phyloP scores from a whole-genome alignment of 805 yeast species.

The Teunomyces aglyptinius region DNA sequence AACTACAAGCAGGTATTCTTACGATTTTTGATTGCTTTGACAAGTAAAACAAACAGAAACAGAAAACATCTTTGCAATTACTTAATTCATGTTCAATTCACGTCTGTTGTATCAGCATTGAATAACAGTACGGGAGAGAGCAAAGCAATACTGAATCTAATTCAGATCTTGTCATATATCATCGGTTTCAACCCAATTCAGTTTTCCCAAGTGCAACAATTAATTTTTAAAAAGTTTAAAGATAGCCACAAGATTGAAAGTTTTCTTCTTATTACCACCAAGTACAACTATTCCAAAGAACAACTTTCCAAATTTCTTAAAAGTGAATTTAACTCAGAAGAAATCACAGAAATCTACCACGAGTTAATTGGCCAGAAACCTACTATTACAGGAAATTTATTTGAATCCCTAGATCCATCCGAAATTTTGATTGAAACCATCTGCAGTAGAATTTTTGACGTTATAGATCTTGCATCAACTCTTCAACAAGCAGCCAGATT shows the following conservation, averaged over 20 bases:
- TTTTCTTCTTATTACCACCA: neutral
- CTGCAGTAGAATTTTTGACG: neutral
- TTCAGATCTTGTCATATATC: neutral
- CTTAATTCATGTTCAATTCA: neutral
- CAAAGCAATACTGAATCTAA: neutral
- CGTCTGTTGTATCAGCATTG: neutral
- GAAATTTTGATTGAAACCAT: neutral
- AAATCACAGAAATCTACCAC: neutral
- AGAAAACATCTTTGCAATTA: neutral
- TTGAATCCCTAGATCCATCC: neutral
- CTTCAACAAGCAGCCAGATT: neutral
- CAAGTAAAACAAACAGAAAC: neutral
- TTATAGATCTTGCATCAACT: neutral
- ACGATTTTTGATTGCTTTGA: neutral
- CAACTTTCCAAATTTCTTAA: neutral
- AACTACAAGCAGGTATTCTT: neutral
- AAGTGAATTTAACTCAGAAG: neutral
- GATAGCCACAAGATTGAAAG: neutral
- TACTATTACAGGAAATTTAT: neutral
- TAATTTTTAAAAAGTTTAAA: neutral
- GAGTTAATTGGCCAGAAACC: neutral
- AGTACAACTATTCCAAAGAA: neutral
- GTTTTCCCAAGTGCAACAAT: slow-evolving; percentile 1
- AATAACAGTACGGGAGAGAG: neutral
- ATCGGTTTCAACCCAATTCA: neutral